Evolutionary conservation across 768 basidiomycete species (phyloP).

Genomic region (Leccinum boreale): DNA sequence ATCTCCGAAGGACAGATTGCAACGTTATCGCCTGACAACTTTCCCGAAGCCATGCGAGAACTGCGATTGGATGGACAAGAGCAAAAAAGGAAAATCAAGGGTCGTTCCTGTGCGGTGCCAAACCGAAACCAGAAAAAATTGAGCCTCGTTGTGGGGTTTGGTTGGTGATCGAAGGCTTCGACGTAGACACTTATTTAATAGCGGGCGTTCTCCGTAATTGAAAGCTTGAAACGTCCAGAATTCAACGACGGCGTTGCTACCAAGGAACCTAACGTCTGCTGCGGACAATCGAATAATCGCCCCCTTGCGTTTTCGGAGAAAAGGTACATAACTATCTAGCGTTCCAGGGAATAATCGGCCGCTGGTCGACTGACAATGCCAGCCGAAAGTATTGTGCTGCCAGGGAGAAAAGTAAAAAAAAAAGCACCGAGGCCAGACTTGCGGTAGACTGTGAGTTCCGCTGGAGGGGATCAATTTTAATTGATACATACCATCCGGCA

Average conservation of each 20-base stretch:
- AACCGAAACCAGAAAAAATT: neutral
- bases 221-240: conserved; percentile 16
- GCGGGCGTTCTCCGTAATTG: neutral
- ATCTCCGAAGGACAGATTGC: conserved; percentile 18
- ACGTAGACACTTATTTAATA: neutral
- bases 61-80: conserved; percentile 4
- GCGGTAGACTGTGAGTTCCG: conserved; percentile 4
- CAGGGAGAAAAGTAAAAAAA: neutral
- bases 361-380: conserved; percentile 11
- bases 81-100: conserved; percentile 10
- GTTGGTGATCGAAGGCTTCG: conserved; percentile 8
- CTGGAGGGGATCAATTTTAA: conserved; percentile 8
- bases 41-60: conserved; percentile 12
- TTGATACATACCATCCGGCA: neutral
- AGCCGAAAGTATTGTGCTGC: conserved; percentile 10
- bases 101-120: conserved; percentile 2
- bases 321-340: conserved; percentile 3
- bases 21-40: conserved; percentile 21
- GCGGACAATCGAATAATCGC: conserved; percentile 6
- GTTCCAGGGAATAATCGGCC: conserved; percentile 2
- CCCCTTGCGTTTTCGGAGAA: neutral
- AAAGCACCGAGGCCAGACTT: conserved; percentile 5
- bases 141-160: conserved; percentile 5
- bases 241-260: neutral
- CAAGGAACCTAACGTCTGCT: conserved; percentile 1